phyloP scores from a whole-genome alignment of 345 rosid species.

The Erucastrum elatum region DNA sequence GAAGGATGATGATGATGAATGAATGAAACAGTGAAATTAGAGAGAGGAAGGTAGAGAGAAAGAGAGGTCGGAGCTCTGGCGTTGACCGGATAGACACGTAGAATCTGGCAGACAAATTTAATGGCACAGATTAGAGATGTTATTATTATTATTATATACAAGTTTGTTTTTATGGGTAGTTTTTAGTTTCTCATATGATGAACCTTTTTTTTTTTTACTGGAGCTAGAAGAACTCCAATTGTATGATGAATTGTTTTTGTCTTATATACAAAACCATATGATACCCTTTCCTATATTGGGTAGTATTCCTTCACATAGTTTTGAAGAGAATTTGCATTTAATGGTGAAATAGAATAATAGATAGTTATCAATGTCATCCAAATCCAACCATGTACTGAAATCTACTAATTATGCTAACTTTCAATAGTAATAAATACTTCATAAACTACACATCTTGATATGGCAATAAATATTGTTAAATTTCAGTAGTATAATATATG shows the following conservation, averaged over 20 bases:
- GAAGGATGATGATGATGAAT: neutral
- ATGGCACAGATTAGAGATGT: neutral
- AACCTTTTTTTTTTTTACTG: neutral
- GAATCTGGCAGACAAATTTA: neutral
- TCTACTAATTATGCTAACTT: neutral
- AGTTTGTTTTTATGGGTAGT: neutral
- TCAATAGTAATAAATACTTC: neutral
- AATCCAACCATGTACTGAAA: neutral
- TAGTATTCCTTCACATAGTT: no score
- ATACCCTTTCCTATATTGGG: no score
- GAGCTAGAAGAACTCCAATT: neutral
- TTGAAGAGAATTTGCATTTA: no score
- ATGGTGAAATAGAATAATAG: neutral
- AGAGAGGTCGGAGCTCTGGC: slow-evolving; percentile 14
- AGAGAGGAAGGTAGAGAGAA: neutral
- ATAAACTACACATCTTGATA: neutral
- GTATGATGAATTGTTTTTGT: no score
- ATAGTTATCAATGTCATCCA: neutral
- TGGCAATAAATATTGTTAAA: neutral
- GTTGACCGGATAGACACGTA: slow-evolving; percentile 27
- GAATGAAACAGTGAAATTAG: slow-evolving; percentile 26
- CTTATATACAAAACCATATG: no score
- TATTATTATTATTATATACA: no score
- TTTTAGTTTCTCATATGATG: no score
- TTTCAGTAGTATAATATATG: no score